Base-by-base conservation (phyloP, 106 monocot genomes). In the Triglochin maritima region DNA sequence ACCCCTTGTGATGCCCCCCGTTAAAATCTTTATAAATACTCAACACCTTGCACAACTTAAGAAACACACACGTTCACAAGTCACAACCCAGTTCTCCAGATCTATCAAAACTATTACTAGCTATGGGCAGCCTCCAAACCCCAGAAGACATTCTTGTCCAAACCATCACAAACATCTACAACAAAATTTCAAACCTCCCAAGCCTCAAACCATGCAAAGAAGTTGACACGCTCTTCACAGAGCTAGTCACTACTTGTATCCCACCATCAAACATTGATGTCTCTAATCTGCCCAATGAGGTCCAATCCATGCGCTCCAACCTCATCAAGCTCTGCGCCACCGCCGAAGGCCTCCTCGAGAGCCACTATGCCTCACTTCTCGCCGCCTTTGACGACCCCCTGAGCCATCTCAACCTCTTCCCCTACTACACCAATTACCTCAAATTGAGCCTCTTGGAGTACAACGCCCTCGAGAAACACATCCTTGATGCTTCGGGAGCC, bases 191-290 rank as follows among this genome's bases (percentile, higher is more conserved):
- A 43, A 74, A 57, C 13, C 91, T 99, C 15, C 82, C 88, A 9
- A 72, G 63, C 11, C 92, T 99, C 63, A 70, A 71, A 3, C 92
- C 92, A 2, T 89, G 72, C 57, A 9, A n/a, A 4, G 70, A 86
- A 12, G 86, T 82, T 9, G 71, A 98, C 84, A 42, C 54, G 1
- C 84, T 98, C 59, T 98, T 98, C 75, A 84, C 96, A 47, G 62
- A 84, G 49, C 82, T 98, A 0, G 96, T 98, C 49, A 13, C 44
- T 4, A 51, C 84, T 6, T 98, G 96, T 88, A 84, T 98, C 79
- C 69, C 69, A 56, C 69, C 69, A 44, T 53, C 69, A 7, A 56
- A 89, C 81, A 67, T 99, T 43, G 82, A 82, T 46, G 73, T 99
- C 64, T 52, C 80, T 66, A 64, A 68, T 42, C 92, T 88, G 29